phyloP scores from a whole-genome alignment of 202 grass and related monocot species.

The Tripidium arundinaceum region DNA sequence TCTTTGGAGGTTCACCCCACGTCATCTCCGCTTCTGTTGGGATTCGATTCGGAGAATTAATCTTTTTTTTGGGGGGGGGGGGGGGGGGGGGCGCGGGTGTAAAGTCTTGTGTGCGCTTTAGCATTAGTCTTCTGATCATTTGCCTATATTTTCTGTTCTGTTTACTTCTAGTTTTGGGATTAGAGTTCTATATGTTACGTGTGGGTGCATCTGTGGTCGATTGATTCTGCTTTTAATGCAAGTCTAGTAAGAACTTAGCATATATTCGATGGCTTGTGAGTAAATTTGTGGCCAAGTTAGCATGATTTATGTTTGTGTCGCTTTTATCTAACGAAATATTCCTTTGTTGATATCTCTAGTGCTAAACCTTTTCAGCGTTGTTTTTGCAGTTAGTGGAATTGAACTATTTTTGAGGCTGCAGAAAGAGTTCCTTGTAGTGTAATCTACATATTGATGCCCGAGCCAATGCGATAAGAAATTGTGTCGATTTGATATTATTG shows the following conservation, averaged over 20 bases:
- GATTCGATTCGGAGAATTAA: background rate
- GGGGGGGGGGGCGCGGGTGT: too few relatives aligned
- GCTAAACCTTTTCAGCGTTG: background rate
- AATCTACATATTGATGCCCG: constrained; percentile 1
- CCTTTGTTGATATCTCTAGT: background rate
- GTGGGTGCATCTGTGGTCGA: background rate
- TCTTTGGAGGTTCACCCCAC: background rate
- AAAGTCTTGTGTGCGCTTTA: background rate
- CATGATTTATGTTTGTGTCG: background rate
- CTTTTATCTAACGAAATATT: background rate
- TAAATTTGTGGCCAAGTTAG: background rate
- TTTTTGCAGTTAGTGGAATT: constrained; percentile 11
- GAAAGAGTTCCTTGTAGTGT: background rate
- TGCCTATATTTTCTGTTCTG: background rate
- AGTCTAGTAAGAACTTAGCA: background rate
- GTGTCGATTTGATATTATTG: background rate
- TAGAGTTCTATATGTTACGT: background rate
- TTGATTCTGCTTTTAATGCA: background rate
- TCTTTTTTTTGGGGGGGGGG: too few relatives aligned
- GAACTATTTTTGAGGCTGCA: background rate
- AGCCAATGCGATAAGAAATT: too few relatives aligned
- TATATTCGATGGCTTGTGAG: background rate
- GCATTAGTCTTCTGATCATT: background rate
- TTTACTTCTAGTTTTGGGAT: background rate
- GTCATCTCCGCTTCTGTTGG: background rate